phyloP scores from a whole-genome alignment of 768 basidiomycete species.

The Leccinum broughii region DNA sequence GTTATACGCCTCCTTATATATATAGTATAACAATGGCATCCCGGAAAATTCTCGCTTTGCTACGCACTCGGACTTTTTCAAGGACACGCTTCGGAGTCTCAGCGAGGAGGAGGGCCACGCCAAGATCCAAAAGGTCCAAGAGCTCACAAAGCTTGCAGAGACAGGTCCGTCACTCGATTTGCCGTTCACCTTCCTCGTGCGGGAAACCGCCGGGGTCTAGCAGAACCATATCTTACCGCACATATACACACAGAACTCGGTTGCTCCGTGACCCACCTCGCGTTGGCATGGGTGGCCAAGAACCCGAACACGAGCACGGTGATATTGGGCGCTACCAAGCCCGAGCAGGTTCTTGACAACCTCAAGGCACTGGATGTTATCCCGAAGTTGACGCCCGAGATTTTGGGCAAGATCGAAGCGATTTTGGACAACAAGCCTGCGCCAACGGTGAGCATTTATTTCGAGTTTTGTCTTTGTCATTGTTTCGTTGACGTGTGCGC shows the following conservation, averaged over 20 bases:
- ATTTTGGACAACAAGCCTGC: slow-evolving; percentile 46
- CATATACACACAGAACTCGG: slow-evolving; percentile 38
- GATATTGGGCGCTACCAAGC: slow-evolving; percentile 50
- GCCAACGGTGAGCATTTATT: slow-evolving; percentile 26
- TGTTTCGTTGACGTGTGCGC: background rate
- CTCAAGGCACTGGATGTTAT: slow-evolving; percentile 53
- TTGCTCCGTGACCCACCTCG: slow-evolving; percentile 47
- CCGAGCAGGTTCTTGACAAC: slow-evolving; percentile 50
- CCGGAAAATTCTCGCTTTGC: slow-evolving; percentile 54
- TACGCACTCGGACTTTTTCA: slow-evolving; percentile 48
- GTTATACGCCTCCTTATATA: background rate
- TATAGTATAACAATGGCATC: slow-evolving; percentile 49
- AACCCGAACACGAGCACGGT: slow-evolving; percentile 51
- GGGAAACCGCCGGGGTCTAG: background rate
- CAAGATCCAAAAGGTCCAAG: slow-evolving; percentile 50
- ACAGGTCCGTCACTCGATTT: slow-evolving; percentile 16
- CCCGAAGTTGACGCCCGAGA: slow-evolving; percentile 52
- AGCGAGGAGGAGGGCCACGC: slow-evolving; percentile 40
- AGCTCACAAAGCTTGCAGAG: slow-evolving; percentile 48
- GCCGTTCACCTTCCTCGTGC: background rate
- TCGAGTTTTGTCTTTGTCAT: background rate
- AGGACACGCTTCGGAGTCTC: slow-evolving; percentile 44
- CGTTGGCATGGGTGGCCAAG: slow-evolving; percentile 56
- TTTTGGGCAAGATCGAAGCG: slow-evolving; percentile 51
- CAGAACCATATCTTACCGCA: background rate